Conservation (phyloP, 345 rosid species). For the Hibiscus syriacus region DNA sequence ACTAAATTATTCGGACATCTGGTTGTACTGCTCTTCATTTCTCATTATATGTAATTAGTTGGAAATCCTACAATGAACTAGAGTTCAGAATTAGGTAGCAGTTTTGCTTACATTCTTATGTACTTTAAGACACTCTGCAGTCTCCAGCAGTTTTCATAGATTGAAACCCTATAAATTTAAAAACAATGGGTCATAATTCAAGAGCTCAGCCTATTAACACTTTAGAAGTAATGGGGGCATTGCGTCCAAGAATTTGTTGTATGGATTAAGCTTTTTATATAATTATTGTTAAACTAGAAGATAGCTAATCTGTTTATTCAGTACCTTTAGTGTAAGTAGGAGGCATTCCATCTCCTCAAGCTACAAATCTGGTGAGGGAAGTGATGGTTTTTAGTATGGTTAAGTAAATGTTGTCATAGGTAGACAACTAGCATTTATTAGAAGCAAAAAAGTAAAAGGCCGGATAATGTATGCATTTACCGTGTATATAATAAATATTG, state of each 20-base stretch:
- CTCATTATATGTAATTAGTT: too few species aligned
- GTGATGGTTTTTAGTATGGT: background rate
- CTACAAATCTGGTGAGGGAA: background rate
- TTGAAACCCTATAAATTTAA: background rate
- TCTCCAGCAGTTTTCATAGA: background rate
- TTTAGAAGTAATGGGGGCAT: background rate
- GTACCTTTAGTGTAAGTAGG: background rate
- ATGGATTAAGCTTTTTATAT: background rate
- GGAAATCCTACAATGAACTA: background rate
- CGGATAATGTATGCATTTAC: background rate
- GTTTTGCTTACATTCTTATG: background rate
- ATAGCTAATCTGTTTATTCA: background rate
- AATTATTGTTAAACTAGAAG: background rate
- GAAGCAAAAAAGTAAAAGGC: background rate
- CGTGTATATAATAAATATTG: background rate
- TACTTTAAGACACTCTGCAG: background rate
- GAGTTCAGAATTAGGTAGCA: background rate
- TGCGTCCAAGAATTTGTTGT: background rate
- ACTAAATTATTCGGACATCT: background rate
- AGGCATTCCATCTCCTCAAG: background rate
- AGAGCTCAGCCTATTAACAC: background rate
- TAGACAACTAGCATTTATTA: background rate
- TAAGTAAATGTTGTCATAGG: background rate
- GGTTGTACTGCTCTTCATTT: background rate
- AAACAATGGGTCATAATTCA: background rate